Conservation (phyloP, 2,329 filamentous ascomycete genomes). For the Trichoderma afroharzianum region DNA sequence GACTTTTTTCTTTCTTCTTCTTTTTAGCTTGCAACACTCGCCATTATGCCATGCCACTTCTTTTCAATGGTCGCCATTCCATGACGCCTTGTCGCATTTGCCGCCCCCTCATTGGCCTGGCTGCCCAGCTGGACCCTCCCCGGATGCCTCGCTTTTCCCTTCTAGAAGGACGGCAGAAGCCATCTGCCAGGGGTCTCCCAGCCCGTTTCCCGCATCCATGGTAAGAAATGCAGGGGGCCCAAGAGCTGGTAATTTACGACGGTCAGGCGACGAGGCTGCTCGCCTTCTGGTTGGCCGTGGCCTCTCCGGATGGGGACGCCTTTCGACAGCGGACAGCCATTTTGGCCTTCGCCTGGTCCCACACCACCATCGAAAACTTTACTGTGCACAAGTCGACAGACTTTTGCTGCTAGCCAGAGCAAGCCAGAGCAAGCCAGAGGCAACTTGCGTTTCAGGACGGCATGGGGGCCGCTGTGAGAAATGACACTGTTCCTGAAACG, state of each 20-base stretch:
- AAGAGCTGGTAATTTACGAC: constrained; percentile 19
- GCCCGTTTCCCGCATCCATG: constrained; percentile 13
- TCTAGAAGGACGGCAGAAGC: constrained; percentile 19
- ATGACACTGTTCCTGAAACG: constrained; percentile 31
- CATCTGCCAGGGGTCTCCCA: constrained; percentile 8
- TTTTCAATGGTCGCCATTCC: neutral
- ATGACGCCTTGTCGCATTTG: neutral
- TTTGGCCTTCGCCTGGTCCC: neutral
- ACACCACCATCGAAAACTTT: constrained; percentile 13
- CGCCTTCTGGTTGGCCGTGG: constrained; percentile 13
- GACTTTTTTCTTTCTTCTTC: neutral
- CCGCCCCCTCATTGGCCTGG: neutral
- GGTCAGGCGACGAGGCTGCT: constrained; percentile 15
- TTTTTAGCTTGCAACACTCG: neutral
- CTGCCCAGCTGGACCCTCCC: neutral
- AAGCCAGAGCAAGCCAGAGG: constrained; percentile 6
- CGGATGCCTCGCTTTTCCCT: constrained; percentile 12
- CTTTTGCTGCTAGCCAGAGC: constrained; percentile 10
- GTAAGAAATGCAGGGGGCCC: constrained; percentile 12
- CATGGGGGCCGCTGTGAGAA: constrained; percentile 26
- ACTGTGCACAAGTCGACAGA: constrained; percentile 4
- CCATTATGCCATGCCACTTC: neutral
- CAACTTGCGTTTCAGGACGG: constrained; percentile 28
- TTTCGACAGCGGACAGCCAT: constrained; percentile 13
- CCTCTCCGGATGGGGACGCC: constrained; percentile 7